These are phyloP conservation scores for Huntiella savannae DNA, from an alignment of 2,329 filamentous ascomycete genomes.

Conservation along the genomic window DNA sequence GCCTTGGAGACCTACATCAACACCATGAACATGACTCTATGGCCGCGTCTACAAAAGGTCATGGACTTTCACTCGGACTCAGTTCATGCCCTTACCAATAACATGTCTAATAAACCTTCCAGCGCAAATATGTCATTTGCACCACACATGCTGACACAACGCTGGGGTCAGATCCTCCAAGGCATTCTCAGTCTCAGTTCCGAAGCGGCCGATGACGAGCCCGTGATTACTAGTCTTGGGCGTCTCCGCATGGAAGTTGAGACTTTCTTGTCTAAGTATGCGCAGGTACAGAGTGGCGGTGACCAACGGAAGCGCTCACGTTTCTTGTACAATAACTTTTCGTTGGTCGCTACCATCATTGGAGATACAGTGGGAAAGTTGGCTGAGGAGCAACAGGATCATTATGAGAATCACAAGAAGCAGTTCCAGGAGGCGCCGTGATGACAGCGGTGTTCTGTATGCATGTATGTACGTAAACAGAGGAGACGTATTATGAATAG, in stretches of 20 bases:
- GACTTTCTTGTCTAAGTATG: conserved; percentile 58
- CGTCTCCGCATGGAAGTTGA: conserved; percentile 69
- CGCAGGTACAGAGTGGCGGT: conserved; percentile 42
- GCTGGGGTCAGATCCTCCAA: conserved; percentile 85
- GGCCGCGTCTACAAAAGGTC: conserved; percentile 84
- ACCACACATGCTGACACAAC: conserved; percentile 78
- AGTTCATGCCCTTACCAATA: conserved; percentile 43
- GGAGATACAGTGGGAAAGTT: conserved; percentile 56
- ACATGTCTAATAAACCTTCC: conserved; percentile 27
- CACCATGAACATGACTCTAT: conserved; percentile 84
- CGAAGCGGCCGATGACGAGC: conserved; percentile 90
- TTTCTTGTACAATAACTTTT: conserved; percentile 93
- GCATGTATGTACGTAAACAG: no score
- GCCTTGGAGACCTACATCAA: conserved; percentile 85
- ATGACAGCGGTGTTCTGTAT: background rate
- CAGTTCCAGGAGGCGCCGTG: conserved; percentile 30
- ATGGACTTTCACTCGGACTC: conserved; percentile 90
- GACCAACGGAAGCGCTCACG: conserved; percentile 68
- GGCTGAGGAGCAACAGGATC: conserved; percentile 51
- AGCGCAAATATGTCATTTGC: conserved; percentile 36
- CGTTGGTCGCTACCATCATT: conserved; percentile 81
- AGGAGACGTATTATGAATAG: no score
- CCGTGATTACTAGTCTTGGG: conserved; percentile 61
- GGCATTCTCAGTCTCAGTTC: conserved; percentile 65
- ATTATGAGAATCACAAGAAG: conserved; percentile 50